Conservation (phyloP, 768 basidiomycete genomes). For the Trametes cinnabarina region DNA sequence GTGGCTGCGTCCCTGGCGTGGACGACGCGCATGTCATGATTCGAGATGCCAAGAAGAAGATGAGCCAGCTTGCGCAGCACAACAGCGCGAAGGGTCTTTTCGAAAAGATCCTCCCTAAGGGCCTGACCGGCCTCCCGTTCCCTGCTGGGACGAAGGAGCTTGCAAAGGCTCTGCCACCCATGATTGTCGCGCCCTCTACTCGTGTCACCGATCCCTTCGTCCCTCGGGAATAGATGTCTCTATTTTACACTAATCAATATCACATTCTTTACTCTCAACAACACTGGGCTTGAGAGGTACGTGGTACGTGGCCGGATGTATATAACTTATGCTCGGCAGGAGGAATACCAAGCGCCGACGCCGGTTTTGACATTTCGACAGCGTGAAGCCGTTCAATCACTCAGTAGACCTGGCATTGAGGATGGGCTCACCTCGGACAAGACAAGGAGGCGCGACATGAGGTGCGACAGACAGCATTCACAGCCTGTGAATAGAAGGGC, state of each 20-base stretch:
- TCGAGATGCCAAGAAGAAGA: conserved; percentile 87
- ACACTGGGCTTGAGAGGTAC: not conserved
- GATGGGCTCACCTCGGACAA: not conserved
- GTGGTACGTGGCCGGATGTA: not conserved
- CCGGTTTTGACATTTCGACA: too few relatives aligned
- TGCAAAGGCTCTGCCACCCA: conserved; percentile 60
- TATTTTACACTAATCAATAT: not conserved
- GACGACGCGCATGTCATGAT: conserved; percentile 87
- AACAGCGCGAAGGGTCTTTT: conserved; percentile 70
- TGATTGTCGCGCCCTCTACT: conserved; percentile 67
- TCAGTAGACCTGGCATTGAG: too few relatives aligned
- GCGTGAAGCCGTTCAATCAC: too few relatives aligned
- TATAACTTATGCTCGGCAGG: too few relatives aligned
- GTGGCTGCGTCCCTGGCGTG: conserved; percentile 87
- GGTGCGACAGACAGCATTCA: not conserved
- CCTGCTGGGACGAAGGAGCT: conserved; percentile 84
- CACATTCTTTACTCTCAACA: not conserved
- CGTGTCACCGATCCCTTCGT: conserved; percentile 74
- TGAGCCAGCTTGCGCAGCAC: conserved; percentile 56
- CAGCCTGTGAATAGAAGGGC: not conserved
- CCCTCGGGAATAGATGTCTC: conserved; percentile 56
- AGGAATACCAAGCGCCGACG: too few relatives aligned
- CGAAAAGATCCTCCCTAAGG: conserved; percentile 77
- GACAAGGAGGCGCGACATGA: not conserved
- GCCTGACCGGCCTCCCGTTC: conserved; percentile 84